phyloP scores from a whole-genome alignment of 148 eudicot genomes.

The Cornus kousa region DNA sequence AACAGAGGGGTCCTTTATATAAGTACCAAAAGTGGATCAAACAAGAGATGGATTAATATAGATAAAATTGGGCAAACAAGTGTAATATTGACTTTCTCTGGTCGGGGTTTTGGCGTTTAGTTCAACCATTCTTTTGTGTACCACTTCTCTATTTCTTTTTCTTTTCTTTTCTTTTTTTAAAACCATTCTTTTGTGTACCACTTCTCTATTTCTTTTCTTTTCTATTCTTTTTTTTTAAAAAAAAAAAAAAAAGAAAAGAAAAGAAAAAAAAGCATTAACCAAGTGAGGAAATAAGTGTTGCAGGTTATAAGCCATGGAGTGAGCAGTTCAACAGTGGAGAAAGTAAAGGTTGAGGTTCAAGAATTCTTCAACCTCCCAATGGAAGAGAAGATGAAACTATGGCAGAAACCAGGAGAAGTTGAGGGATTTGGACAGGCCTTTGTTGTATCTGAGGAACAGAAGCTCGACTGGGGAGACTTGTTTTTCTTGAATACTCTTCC shows the following conservation, averaged over 20 bases:
- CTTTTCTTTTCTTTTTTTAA: background rate
- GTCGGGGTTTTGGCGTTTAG: too few species aligned
- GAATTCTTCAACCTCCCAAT: conserved; percentile 27
- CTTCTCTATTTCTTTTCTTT: background rate
- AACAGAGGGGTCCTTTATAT: too few species aligned
- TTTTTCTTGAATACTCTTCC: conserved; percentile 21
- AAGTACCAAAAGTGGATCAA: too few species aligned
- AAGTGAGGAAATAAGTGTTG: background rate
- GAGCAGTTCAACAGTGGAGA: conserved; percentile 17
- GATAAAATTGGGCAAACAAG: too few species aligned
- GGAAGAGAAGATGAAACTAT: conserved; percentile 32
- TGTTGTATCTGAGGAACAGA: conserved; percentile 32
- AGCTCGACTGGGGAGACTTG: conserved; percentile 36
- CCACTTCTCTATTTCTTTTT: too few species aligned
- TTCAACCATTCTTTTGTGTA: too few species aligned
- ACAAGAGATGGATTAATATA: too few species aligned
- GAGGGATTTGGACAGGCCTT: conserved; percentile 44
- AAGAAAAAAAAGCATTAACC: background rate
- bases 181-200: too few species aligned
- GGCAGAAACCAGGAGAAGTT: conserved; percentile 25
- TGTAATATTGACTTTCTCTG: too few species aligned
- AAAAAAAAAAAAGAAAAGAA: too few species aligned
- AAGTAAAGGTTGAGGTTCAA: conserved; percentile 25
- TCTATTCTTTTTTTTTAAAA: too few species aligned
- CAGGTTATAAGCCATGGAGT: conserved; percentile 35